Conservation (phyloP, 169 alveolate species). For the Eimeria necatrix region DNA sequence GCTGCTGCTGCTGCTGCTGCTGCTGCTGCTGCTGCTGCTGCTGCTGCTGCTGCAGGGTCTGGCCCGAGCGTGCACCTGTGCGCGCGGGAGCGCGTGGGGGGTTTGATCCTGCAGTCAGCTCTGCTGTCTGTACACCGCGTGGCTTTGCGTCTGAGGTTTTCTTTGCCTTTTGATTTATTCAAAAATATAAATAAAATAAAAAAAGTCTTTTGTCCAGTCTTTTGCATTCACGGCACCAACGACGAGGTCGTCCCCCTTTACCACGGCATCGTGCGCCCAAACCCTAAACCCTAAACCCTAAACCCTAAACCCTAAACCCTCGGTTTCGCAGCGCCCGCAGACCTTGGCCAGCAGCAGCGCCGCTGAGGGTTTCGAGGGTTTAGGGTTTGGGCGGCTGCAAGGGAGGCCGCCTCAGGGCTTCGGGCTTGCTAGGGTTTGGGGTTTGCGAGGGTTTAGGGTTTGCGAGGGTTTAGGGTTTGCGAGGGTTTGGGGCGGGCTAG, state of each 20-base stretch:
- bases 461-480: not conserved
- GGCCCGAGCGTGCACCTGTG: constrained; percentile 37
- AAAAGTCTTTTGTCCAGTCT: constrained; percentile 85
- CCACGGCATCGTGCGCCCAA: constrained; percentile 81
- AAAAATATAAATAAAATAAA: constrained; percentile 91
- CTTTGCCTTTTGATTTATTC: constrained; percentile 95
- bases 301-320: no score
- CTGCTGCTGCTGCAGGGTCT: constrained; percentile 33
- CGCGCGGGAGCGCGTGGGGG: constrained; percentile 83
- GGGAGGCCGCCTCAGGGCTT: no score
- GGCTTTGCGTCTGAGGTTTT: constrained; percentile 88
- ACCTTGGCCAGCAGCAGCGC: no score
- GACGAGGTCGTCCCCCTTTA: constrained; percentile 93
- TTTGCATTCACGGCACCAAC: constrained; percentile 94
- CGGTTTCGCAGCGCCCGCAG: no score
- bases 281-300: no score
- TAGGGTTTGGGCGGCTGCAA: no score
- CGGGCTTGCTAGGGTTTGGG: no score
- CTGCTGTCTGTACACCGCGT: constrained; percentile 92
- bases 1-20: not conserved
- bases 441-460: not conserved
- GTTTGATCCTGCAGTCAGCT: constrained; percentile 93
- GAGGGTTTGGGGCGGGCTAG: no score
- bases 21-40: not conserved
- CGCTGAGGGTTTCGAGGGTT: no score